phyloP scores from a whole-genome alignment of 2,329 filamentous ascomycete genomes.

The Cladosporium sphaerospermum region DNA sequence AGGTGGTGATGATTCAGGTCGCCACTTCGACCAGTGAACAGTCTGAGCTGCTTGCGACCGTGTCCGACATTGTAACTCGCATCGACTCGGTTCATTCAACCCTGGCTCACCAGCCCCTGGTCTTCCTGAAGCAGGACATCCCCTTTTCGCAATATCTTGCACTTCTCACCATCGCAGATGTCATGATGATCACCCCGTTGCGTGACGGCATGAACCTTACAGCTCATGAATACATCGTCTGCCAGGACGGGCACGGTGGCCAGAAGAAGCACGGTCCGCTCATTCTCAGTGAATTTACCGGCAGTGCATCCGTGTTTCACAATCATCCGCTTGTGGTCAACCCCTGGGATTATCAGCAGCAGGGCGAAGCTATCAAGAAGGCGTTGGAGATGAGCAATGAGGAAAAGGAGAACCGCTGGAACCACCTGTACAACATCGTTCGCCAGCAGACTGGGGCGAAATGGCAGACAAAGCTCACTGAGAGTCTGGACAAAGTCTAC shows the following conservation, averaged over 20 bases:
- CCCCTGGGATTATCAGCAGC: slow-evolving; percentile 89
- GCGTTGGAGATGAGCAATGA: slow-evolving; percentile 73
- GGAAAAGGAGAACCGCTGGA: slow-evolving; percentile 71
- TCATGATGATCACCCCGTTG: slow-evolving; percentile 88
- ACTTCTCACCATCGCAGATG: slow-evolving; percentile 80
- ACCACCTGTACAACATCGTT: slow-evolving; percentile 65
- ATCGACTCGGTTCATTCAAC: slow-evolving; percentile 91
- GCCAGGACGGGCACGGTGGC: slow-evolving; percentile 72
- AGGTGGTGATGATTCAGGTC: slow-evolving; percentile 86
- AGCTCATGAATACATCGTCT: slow-evolving; percentile 87
- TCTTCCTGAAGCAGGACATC: slow-evolving; percentile 93
- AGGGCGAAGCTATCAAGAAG: slow-evolving; percentile 75
- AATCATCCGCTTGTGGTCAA: slow-evolving; percentile 80
- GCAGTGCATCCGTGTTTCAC: slow-evolving; percentile 78
- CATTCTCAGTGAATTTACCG: slow-evolving; percentile 92
- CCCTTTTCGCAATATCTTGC: slow-evolving; percentile 91
- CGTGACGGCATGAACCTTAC: slow-evolving; percentile 97
- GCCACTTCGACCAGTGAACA: slow-evolving; percentile 87
- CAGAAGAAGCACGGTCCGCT: slow-evolving; percentile 84
- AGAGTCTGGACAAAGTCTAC: slow-evolving; percentile 67
- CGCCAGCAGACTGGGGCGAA: slow-evolving; percentile 74
- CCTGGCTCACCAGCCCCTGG: slow-evolving; percentile 82
- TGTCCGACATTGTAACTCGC: slow-evolving; percentile 88
- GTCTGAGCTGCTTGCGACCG: slow-evolving; percentile 75
- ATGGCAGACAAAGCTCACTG: slow-evolving; percentile 75